Percentiles rank a stretch among this genome's conserved stretches.
These are phyloP conservation scores for Lipomyces lipofer DNA, from an alignment of 805 yeast species.

Conservation along the genomic window DNA sequence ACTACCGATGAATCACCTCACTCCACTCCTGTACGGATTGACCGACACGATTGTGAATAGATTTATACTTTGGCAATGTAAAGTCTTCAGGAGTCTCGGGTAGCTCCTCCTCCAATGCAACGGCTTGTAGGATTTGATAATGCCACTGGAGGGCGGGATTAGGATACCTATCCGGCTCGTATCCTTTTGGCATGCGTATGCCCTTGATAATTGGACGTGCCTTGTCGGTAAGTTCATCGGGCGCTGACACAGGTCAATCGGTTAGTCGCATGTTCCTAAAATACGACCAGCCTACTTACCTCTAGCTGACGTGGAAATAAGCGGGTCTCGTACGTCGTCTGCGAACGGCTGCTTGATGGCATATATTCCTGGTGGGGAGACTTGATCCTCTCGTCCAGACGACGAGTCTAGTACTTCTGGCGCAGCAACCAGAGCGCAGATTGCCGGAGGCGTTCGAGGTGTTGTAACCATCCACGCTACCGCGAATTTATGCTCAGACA, in stretches of 20 bases:
- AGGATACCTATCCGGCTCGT: slow-evolving; percentile 56
- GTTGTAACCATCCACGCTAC: slow-evolving; percentile 71
- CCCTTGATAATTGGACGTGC: slow-evolving; percentile 42
- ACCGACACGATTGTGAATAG: slow-evolving; percentile 28
- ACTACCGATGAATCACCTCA: no score
- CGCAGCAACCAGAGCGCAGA: slow-evolving; percentile 60
- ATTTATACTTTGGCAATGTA: slow-evolving; percentile 32
- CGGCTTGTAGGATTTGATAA: slow-evolving; percentile 62
- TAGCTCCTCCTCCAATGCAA: slow-evolving; percentile 59
- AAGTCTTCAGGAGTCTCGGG: slow-evolving; percentile 34
- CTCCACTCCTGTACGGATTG: no score
- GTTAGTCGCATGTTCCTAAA: no score
- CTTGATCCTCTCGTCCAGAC: slow-evolving; percentile 28
- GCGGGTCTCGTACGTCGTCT: slow-evolving; percentile 70
- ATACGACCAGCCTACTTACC: no score
- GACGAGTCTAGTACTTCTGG: slow-evolving; percentile 39
- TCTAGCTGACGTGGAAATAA: no score
- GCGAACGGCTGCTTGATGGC: slow-evolving; percentile 68
- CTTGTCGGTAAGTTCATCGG: slow-evolving; percentile 33
- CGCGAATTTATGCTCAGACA: slow-evolving; percentile 55
- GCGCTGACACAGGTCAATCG: slow-evolving; percentile 33
- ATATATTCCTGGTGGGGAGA: slow-evolving; percentile 70
- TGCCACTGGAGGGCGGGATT: slow-evolving; percentile 73
- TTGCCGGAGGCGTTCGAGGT: slow-evolving; percentile 52
- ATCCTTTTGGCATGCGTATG: slow-evolving; percentile 50